Evolutionary conservation across 192 early-diverging fungal genomes (phyloP), one percentile per base, ranked within the genome.

Genomic region (Paraglomus brasilianum): DNA sequence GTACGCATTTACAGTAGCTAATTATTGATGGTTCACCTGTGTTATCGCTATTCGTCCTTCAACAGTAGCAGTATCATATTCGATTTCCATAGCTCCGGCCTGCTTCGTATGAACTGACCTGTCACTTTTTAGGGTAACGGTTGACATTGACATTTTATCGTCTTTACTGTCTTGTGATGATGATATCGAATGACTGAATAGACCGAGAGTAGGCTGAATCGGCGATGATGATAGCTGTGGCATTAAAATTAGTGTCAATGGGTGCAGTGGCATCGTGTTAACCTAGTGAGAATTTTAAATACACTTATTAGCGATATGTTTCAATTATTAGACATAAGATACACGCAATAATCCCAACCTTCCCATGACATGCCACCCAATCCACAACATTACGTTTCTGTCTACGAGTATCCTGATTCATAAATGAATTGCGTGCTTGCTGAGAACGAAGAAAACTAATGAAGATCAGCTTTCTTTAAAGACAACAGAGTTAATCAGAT

Each of bases 101-200:
- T 36, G 19, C 17, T 41, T 40, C 1, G n/a, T n/a, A n/a, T n/a
- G n/a, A n/a, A n/a, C n/a, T n/a, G 64, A 21, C 17, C 36, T 44
- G 8, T 45, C 70, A 44, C 43, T 38, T 4, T 38, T 17, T 0
- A 21, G 50, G 7, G 45, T 36, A 50, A 53, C 53, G 56, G 62
- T 43, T 21, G 39, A 40, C 10, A 24, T 47, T 24, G 14, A 17
- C 24, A 50, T 65, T 17, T 53, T 38, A 17, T 40, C 46, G 19
- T 44, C 69, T 58, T 43, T 15, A 22, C 53, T 43, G 42, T 63
- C 52, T 22, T 48, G 68, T 4, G 64, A 45, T 9, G 59, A 55
- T 50, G 74, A 69, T 64, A 17, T 17, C 30, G 64, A 50, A 50
- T 17, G n/a, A 13, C 76, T 75, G 46, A 81, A 76, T 19, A 78